Percentiles rank a stretch among this genome's conserved stretches.
Evolutionary conservation across 2,329 filamentous ascomycete species (phyloP).

Genomic region (Exophiala xenobiotica): DNA sequence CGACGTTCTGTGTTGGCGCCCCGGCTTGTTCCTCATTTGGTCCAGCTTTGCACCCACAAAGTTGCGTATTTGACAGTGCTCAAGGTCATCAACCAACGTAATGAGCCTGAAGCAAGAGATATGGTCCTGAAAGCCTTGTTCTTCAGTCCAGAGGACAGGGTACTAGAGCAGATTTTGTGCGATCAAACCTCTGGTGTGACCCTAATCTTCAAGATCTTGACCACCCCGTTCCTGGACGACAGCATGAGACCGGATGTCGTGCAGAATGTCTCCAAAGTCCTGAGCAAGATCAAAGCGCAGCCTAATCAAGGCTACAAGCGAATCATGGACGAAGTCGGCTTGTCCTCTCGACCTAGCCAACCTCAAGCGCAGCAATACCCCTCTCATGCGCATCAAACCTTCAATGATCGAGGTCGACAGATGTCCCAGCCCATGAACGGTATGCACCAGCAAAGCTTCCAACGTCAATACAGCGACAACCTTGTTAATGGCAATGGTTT

Average conservation of each 20-base stretch:
- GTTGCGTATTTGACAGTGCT: slow-evolving; percentile 95
- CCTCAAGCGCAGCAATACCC: slow-evolving; percentile 42
- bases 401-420: slow-evolving; percentile 45
- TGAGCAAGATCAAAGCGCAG: slow-evolving; percentile 87
- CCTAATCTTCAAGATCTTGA: slow-evolving; percentile 96
- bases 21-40: slow-evolving; percentile 84
- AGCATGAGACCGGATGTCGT: slow-evolving; percentile 82
- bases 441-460: slow-evolving; percentile 37
- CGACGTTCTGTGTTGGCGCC: slow-evolving; percentile 89
- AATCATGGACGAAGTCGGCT: slow-evolving; percentile 95
- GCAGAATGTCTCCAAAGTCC: slow-evolving; percentile 85
- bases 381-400: slow-evolving; percentile 36
- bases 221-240: slow-evolving; percentile 96
- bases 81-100: slow-evolving; percentile 97
- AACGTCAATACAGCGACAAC: slow-evolving; percentile 45
- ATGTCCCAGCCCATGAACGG: slow-evolving; percentile 37
- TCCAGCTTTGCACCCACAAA: slow-evolving; percentile 97
- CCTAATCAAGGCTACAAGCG: slow-evolving; percentile 96
- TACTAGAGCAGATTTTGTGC: slow-evolving; percentile 83
- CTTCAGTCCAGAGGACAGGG: slow-evolving; percentile 82
- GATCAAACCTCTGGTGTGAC: slow-evolving; percentile 92
- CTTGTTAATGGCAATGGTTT: slow-evolving; percentile 40
- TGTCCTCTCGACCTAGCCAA: slow-evolving; percentile 56
- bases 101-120: slow-evolving; percentile 88
- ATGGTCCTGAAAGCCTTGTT: slow-evolving; percentile 87